These are phyloP conservation scores for Dactylellina sp. DNA, from an alignment of 2,329 filamentous ascomycete species.

Conservation along the genomic window DNA sequence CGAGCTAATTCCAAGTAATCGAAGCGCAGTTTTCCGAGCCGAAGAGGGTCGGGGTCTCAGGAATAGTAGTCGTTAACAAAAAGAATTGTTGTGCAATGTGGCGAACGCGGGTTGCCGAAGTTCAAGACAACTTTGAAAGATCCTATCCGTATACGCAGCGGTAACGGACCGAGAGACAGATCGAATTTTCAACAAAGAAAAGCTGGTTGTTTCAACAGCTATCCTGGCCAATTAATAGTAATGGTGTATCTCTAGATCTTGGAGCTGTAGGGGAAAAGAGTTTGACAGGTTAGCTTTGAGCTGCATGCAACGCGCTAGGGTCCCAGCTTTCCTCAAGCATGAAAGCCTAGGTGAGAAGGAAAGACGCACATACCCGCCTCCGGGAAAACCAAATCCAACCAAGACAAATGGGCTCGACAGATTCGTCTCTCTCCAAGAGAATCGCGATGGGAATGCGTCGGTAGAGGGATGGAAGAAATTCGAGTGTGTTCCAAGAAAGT, in stretches of 20 bases:
- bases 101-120: slow-evolving; percentile 44
- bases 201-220: slow-evolving; percentile 41
- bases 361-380: slow-evolving; percentile 53
- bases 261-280: slow-evolving; percentile 25
- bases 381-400: slow-evolving; percentile 42
- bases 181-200: slow-evolving; percentile 44
- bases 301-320: slow-evolving; percentile 56
- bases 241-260: slow-evolving; percentile 21
- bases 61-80: slow-evolving; percentile 37
- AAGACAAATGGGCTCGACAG: slow-evolving; percentile 45
- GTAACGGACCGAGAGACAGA: slow-evolving; percentile 40
- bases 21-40: slow-evolving; percentile 37
- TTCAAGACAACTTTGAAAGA: slow-evolving; percentile 25
- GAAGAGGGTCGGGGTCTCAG: slow-evolving; percentile 36
- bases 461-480: slow-evolving; percentile 70
- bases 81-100: slow-evolving; percentile 42
- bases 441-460: slow-evolving; percentile 35
- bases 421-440: slow-evolving; percentile 31
- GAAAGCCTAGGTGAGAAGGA: slow-evolving; percentile 30
- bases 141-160: slow-evolving; percentile 25
- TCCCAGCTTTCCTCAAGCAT: slow-evolving; percentile 42
- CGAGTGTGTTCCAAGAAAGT: slow-evolving; percentile 76
- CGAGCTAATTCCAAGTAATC: slow-evolving; percentile 33
- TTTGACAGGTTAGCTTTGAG: slow-evolving; percentile 46
- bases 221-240: slow-evolving; percentile 43